These are phyloP conservation scores for Phoma sp. DNA, from an alignment of 2,329 filamentous ascomycete genomes.

Conservation along the genomic window DNA sequence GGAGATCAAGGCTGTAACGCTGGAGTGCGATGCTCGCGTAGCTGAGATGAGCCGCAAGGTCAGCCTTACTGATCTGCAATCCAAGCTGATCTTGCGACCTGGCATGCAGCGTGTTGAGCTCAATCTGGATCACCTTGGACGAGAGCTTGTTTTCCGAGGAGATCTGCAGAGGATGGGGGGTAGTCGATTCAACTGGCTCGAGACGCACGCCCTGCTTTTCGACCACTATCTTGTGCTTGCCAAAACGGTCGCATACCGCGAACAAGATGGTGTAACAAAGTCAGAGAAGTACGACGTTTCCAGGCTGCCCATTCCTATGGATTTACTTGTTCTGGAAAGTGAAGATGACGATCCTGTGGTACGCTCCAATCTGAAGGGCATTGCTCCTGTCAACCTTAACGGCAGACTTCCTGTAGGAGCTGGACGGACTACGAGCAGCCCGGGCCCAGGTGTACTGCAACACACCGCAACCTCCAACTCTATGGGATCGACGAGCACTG, in stretches of 20 bases:
- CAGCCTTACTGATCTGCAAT: constrained; percentile 80
- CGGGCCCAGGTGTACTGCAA: constrained; percentile 60
- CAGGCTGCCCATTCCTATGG: constrained; percentile 95
- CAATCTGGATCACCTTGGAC: constrained; percentile 91
- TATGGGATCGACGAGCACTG: constrained; percentile 50
- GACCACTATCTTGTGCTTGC: constrained; percentile 96
- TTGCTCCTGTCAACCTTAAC: constrained; percentile 63
- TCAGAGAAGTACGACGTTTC: constrained; percentile 90
- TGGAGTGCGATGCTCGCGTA: constrained; percentile 91
- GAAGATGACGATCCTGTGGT: constrained; percentile 89
- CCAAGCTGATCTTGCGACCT: constrained; percentile 82
- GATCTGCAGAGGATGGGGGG: constrained; percentile 88
- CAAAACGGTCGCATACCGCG: constrained; percentile 73
- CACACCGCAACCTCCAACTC: constrained; percentile 74
- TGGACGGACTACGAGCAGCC: constrained; percentile 53
- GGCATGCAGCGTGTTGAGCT: constrained; percentile 85
- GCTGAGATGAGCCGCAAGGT: constrained; percentile 93
- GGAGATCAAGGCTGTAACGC: constrained; percentile 86
- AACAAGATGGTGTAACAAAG: constrained; percentile 73
- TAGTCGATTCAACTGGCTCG: constrained; percentile 89
- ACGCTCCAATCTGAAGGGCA: constrained; percentile 74
- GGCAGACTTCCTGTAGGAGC: constrained; percentile 55
- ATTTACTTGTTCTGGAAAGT: constrained; percentile 88
- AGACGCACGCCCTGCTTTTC: constrained; percentile 91
- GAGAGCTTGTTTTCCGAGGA: constrained; percentile 86